Evolutionary conservation across 2,329 filamentous ascomycete species (phyloP).

Genomic region (Penicillium janthinellum): DNA sequence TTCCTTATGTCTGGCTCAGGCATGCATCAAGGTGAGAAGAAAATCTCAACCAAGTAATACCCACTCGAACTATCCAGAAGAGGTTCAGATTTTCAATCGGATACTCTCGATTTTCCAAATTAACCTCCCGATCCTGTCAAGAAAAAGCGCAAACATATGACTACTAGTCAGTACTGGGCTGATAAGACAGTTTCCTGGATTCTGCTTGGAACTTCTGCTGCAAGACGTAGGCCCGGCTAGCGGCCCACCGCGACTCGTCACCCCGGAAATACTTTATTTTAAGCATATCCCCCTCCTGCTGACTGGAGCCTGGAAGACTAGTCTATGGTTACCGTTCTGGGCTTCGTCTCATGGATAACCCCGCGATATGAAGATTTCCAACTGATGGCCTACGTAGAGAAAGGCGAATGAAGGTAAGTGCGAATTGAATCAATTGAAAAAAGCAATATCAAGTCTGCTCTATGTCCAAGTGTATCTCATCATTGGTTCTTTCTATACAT

Average conservation of each 20-base stretch:
- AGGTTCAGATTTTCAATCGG: too few relatives aligned
- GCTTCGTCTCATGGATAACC: too few relatives aligned
- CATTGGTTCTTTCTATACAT: slow-evolving; percentile 8
- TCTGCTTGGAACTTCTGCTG: not conserved
- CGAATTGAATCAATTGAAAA: not conserved
- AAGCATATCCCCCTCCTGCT: not conserved
- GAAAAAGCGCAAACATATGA: too few relatives aligned
- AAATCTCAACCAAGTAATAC: too few relatives aligned
- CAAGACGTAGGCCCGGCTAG: not conserved
- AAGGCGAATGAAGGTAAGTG: not conserved
- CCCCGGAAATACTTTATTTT: slow-evolving; percentile 1
- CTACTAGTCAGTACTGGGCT: too few relatives aligned
- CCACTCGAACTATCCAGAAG: too few relatives aligned
- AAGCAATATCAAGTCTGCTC: not conserved
- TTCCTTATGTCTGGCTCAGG: not conserved
- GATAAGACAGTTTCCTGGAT: not conserved
- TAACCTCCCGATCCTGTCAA: too few relatives aligned
- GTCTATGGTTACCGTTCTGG: too few relatives aligned
- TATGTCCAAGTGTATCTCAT: not conserved
- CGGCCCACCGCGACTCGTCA: not conserved
- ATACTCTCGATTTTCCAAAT: too few relatives aligned
- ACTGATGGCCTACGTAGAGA: not conserved
- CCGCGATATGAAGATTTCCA: not conserved
- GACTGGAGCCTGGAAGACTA: too few relatives aligned
- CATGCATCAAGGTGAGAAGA: not conserved